phyloP scores from a whole-genome alignment of 495 filamentous ascomycete species.

The Hyaloscypha finlandica region DNA sequence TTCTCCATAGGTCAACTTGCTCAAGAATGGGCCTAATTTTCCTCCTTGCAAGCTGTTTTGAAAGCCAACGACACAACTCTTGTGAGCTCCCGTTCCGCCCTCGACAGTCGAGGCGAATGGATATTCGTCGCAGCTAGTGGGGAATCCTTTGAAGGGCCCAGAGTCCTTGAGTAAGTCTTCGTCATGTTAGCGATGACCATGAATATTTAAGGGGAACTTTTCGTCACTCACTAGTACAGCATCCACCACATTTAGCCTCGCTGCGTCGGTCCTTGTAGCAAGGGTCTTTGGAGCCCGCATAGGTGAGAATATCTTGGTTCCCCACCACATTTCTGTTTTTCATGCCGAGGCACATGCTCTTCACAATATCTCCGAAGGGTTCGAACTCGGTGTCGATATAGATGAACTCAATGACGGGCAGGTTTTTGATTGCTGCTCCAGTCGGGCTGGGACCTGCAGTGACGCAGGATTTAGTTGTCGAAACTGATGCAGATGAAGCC shows the following conservation, averaged over 20 bases:
- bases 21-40: neutral
- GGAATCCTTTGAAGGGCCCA: conserved; percentile 5
- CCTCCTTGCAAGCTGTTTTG: conserved; percentile 2
- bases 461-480: conserved; percentile 2
- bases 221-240: neutral
- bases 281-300: conserved; percentile 3
- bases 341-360: conserved; percentile 7
- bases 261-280: neutral
- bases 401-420: conserved; percentile 1
- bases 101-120: conserved; percentile 2
- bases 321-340: neutral
- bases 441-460: conserved; percentile 3
- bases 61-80: conserved; percentile 4
- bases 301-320: conserved; percentile 10
- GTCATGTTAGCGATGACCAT: neutral
- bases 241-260: neutral
- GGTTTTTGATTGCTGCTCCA: conserved; percentile 3
- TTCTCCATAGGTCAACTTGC: neutral
- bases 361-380: conserved; percentile 4
- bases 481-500: too few species aligned
- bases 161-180: conserved; percentile 1
- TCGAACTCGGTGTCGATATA: conserved; percentile 6
- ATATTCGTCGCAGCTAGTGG: conserved; percentile 2
- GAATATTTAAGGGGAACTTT: neutral
- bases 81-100: neutral